These are phyloP conservation scores for Neofusicoccum umdonicola DNA, from an alignment of 2,329 filamentous ascomycete species.

Conservation along the genomic window DNA sequence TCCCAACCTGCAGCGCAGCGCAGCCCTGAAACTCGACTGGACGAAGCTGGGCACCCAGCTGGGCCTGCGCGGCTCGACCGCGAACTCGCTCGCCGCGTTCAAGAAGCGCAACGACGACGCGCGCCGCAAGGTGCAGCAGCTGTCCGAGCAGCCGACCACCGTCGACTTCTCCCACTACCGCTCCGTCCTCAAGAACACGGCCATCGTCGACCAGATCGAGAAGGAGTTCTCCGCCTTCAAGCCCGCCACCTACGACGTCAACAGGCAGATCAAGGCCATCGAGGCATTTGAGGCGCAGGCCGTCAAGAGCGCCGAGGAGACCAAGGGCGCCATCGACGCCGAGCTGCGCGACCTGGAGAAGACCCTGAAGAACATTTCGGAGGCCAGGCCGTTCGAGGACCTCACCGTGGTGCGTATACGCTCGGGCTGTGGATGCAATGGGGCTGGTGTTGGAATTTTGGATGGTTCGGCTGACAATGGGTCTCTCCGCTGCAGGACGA, in stretches of 20 bases:
- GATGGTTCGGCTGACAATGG: conserved; percentile 23
- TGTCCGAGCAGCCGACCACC: conserved; percentile 78
- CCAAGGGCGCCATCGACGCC: conserved; percentile 91
- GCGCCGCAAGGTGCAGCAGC: conserved; percentile 83
- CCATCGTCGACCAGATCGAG: conserved; percentile 95
- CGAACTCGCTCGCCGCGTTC: conserved; percentile 86
- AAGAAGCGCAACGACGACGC: conserved; percentile 99
- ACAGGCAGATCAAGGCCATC: conserved; percentile 94
- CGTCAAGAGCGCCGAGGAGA: conserved; percentile 93
- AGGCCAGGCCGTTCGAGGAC: conserved; percentile 91
- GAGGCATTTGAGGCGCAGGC: conserved; percentile 97
- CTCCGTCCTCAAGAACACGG: conserved; percentile 88
- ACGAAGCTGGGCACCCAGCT: conserved; percentile 90
- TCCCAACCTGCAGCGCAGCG: conserved; percentile 71
- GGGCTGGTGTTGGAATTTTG: conserved; percentile 4
- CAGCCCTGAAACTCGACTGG: conserved; percentile 99
- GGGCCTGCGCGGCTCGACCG: conserved; percentile 93
- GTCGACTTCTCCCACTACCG: conserved; percentile 96
- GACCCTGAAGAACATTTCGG: conserved; percentile 96
- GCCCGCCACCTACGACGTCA: conserved; percentile 88
- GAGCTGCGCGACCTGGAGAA: conserved; percentile 92
- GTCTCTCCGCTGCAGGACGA: conserved; percentile 66
- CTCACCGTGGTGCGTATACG: conserved; percentile 83
- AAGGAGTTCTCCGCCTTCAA: conserved; percentile 90
- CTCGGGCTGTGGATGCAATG: neutral